Evolutionary conservation across 139 green algal species (phyloP), one percentile per base, ranked within the genome.

Genomic region (Closterium sp.): DNA sequence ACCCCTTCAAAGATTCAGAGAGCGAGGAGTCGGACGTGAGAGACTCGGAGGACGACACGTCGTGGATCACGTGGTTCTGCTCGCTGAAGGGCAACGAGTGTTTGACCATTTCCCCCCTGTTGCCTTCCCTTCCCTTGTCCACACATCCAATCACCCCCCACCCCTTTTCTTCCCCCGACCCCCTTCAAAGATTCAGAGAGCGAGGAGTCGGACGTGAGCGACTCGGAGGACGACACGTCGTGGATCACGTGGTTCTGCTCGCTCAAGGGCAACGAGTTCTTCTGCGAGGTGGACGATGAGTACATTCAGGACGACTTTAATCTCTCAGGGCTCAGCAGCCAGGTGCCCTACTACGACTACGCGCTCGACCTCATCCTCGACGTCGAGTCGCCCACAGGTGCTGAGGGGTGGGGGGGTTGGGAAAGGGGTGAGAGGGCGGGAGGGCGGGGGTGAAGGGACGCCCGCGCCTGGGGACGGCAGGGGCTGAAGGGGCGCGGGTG

Each of bases 261-360:
- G 32, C 93, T 99, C 11, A 96, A 97, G 17, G 92, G 89, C 6
- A 94, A 96, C 87, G 93, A 95, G 70, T 95, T 96, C 88, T 96
- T 96, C 90, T 96, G 92, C 32, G 2, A 2, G 32, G 32, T 98
- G 24, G 96, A 98, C n/a, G 97, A 98, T 84, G 97, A 99, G 31
- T 99, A 98, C 95, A 99, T 99, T 88, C 97, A 99, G 94, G 98
- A 99, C 94, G 98, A 99, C 94, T 99, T 99, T 95, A 99, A 99
- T 93, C 95, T 99, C 9, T 97, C 94, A 84, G 98, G 98, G 0
- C 97, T 99, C 11, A 97, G 95, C 92, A 96, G 93, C 6, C 96
- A 97, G 95, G 98, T 99, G 85, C 97, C 98, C 13, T 99, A 99
- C 93, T 99, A 99, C 89, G 98, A 99, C 90, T 99, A 99, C 89